Conservation (phyloP, 2,329 filamentous ascomycete genomes). For the Chaetomiaceae sp. region DNA sequence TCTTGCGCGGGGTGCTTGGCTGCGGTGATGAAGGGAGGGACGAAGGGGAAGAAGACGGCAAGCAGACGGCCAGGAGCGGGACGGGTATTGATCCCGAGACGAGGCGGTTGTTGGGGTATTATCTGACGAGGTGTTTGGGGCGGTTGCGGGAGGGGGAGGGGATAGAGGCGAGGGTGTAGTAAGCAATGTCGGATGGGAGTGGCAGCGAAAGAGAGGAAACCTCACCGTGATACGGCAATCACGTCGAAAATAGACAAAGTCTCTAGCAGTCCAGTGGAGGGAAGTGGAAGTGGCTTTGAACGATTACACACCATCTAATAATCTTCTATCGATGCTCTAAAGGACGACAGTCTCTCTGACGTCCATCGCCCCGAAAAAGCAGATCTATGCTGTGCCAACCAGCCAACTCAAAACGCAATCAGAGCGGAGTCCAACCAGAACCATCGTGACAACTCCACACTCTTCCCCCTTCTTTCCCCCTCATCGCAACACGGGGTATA, state of each 20-base stretch:
- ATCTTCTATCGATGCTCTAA: slow-evolving; percentile 11
- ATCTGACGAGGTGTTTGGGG: slow-evolving; percentile 39
- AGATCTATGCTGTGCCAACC: too few species aligned
- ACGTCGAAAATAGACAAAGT: neutral
- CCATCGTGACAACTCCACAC: neutral
- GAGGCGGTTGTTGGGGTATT: slow-evolving; percentile 36
- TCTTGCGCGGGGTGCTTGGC: slow-evolving; percentile 36
- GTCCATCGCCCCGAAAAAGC: neutral
- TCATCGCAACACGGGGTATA: slow-evolving; percentile 5
- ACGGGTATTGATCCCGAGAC: slow-evolving; percentile 41
- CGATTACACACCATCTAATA: too few species aligned
- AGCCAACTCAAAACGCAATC: slow-evolving; percentile 1
- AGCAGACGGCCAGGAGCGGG: neutral
- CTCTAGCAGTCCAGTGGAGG: neutral
- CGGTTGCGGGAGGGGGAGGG: slow-evolving; percentile 22
- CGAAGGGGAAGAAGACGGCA: neutral
- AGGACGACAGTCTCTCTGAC: too few species aligned
- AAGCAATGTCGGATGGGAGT: neutral
- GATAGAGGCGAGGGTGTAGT: neutral
- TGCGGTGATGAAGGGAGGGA: slow-evolving; percentile 14
- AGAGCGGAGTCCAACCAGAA: slow-evolving; percentile 2
- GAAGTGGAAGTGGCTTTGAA: too few species aligned
- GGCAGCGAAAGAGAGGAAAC: neutral
- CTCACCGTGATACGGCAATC: too few species aligned
- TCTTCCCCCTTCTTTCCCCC: neutral